Evolutionary conservation across 495 filamentous ascomycete species (phyloP), one percentile per base, ranked within the genome.

Genomic region (Cercophora sp.): DNA sequence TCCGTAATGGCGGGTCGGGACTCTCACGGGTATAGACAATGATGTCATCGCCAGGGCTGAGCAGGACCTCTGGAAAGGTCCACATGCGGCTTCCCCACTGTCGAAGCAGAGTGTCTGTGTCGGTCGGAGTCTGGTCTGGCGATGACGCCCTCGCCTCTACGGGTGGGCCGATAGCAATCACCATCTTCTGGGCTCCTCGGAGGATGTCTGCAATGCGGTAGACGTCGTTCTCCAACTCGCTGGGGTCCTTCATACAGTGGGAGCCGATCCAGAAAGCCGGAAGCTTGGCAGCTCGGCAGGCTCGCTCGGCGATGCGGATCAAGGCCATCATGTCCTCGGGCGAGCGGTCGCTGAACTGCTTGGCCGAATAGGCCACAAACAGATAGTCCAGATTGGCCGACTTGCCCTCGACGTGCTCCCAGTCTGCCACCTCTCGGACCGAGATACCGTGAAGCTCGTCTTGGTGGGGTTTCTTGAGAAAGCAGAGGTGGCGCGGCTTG

Each of bases 61-160:
- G 69, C 1, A 79, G 55, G 5, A 67, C 59, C 52, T 79, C 76
- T 11, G 73, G 72, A 13, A 78, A 64, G 2, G 72, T 77, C 76
- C 76, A 79, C 29, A 77, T 50, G n/a, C 74, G 62, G 11, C 55
- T 47, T 10, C 72, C 74, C 74, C 73, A 78, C 15, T 66, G 32
- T n/a, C n/a, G n/a, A n/a, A n/a, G n/a, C n/a, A n/a, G n/a, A n/a
- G n/a, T n/a, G n/a, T n/a, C n/a, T n/a, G n/a, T n/a, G n/a, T n/a
- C n/a, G n/a, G n/a, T n/a, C n/a, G n/a, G n/a, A n/a, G n/a, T n/a
- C n/a, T n/a, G n/a, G n/a, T n/a, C n/a, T n/a, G n/a, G n/a, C n/a
- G n/a, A n/a, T n/a, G n/a, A n/a, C n/a, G n/a, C n/a, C n/a, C n/a
- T n/a, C n/a, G n/a, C n/a, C n/a, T n/a, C n/a, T n/a, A n/a, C n/a